These are phyloP conservation scores for Russula griseocarnosa DNA, from an alignment of 768 basidiomycete species.

Conservation along the genomic window DNA sequence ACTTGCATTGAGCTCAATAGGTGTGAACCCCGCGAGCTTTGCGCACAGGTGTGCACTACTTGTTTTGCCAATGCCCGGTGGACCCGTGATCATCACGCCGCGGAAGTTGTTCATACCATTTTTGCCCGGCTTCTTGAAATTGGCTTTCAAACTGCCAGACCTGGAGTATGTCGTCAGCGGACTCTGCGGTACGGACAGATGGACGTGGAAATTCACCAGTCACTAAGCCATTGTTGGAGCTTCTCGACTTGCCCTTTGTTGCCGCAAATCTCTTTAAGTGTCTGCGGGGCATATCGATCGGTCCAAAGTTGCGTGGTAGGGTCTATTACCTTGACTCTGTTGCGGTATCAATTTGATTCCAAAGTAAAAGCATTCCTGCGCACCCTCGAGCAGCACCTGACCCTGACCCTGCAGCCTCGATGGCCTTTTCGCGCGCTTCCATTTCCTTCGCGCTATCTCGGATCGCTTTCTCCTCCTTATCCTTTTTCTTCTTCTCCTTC, in stretches of 20 bases:
- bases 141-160: conserved; percentile 64
- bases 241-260: conserved; percentile 93
- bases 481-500: conserved; percentile 75
- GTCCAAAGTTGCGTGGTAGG: conserved; percentile 83
- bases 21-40: conserved; percentile 82
- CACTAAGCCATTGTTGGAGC: conserved; percentile 77
- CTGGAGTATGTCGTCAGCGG: conserved; percentile 39
- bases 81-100: conserved; percentile 84
- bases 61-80: conserved; percentile 97
- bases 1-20: conserved; percentile 95
- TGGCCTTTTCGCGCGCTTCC: conserved; percentile 60
- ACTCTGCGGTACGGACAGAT: background rate
- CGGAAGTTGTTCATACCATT: conserved; percentile 81
- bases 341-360: background rate
- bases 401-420: conserved; percentile 26
- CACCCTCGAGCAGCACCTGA: conserved; percentile 29
- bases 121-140: conserved; percentile 94
- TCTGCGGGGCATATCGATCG: conserved; percentile 86
- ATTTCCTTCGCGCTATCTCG: conserved; percentile 70
- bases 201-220: conserved; percentile 56
- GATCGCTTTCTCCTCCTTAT: conserved; percentile 77
- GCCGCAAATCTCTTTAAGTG: conserved; percentile 87
- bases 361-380: conserved; percentile 17
- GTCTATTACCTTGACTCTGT: conserved; percentile 39
- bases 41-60: conserved; percentile 93